Percentiles rank a stretch among this genome's conserved stretches.
phyloP scores from a whole-genome alignment of 805 yeast species.

The Schizosaccharomyces cryophilus region DNA sequence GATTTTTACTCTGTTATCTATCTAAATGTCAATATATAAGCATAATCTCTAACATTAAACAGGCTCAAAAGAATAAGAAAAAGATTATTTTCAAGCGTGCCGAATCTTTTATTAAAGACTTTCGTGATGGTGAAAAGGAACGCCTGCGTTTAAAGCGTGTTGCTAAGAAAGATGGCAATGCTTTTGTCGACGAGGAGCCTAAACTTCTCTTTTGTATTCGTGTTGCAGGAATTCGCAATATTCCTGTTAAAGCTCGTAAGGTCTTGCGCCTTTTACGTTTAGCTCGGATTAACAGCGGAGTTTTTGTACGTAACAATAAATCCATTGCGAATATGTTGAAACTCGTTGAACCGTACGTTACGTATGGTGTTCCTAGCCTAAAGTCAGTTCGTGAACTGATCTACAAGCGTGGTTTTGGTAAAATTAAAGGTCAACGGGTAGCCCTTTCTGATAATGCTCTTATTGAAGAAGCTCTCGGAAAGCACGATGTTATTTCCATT shows the following conservation, averaged over 20 bases:
- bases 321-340: slow-evolving; percentile 53
- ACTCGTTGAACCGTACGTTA: slow-evolving; percentile 59
- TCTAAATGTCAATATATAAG: slow-evolving; percentile 1
- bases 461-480: slow-evolving; percentile 46
- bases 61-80: slow-evolving; percentile 24
- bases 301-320: slow-evolving; percentile 53
- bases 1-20: slow-evolving; percentile 3
- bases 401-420: slow-evolving; percentile 71
- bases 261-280: slow-evolving; percentile 54
- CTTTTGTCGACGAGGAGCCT: slow-evolving; percentile 59
- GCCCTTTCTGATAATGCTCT: slow-evolving; percentile 45
- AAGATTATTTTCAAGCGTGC: slow-evolving; percentile 67
- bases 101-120: slow-evolving; percentile 80
- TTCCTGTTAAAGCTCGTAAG: slow-evolving; percentile 65
- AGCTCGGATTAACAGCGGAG: slow-evolving; percentile 60
- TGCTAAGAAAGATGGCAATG: slow-evolving; percentile 81
- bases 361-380: slow-evolving; percentile 60
- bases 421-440: slow-evolving; percentile 54
- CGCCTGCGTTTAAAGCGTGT: slow-evolving; percentile 54
- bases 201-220: slow-evolving; percentile 46
- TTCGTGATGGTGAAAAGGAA: slow-evolving; percentile 69
- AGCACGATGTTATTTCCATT: slow-evolving; percentile 48
- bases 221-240: slow-evolving; percentile 58
- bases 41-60: slow-evolving; percentile 9
- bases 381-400: slow-evolving; percentile 48